Evolutionary conservation across 768 basidiomycete species (phyloP).

Genomic region (Mrakia hoshinonis): DNA sequence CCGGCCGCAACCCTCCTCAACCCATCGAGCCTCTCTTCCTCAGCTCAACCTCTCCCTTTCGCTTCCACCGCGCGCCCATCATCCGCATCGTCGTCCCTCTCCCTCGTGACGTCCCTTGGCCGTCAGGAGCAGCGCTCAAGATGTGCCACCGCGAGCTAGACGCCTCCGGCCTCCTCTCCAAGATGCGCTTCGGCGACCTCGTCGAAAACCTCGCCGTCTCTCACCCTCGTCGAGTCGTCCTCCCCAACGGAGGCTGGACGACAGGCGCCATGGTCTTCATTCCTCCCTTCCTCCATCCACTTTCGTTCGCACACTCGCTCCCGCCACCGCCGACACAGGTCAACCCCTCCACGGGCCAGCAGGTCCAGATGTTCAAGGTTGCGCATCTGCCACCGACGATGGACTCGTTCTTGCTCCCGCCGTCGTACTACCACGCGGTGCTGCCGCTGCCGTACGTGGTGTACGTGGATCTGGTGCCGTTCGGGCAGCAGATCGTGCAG

Average conservation of each 20-base stretch:
- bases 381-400: conserved; percentile 39
- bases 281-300: conserved; percentile 26
- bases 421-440: conserved; percentile 39
- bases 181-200: conserved; percentile 22
- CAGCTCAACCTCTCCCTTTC: neutral
- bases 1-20: neutral
- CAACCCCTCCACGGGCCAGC: neutral
- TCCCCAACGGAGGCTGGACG: conserved; percentile 4
- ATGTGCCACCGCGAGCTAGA: conserved; percentile 22
- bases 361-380: neutral
- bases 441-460: conserved; percentile 38
- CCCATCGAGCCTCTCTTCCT: conserved; percentile 25
- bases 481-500: conserved; percentile 31
- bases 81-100: conserved; percentile 22
- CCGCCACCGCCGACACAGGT: neutral
- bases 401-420: conserved; percentile 38
- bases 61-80: conserved; percentile 22
- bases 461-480: conserved; percentile 38
- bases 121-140: conserved; percentile 23
- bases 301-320: conserved; percentile 6
- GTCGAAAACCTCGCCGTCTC: conserved; percentile 15
- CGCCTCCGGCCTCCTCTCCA: conserved; percentile 12
- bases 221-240: neutral
- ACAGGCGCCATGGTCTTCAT: conserved; percentile 25
- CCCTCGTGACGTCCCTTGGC: conserved; percentile 16